phyloP scores from a whole-genome alignment of 495 filamentous ascomycete species.

The Zalerion maritima region DNA sequence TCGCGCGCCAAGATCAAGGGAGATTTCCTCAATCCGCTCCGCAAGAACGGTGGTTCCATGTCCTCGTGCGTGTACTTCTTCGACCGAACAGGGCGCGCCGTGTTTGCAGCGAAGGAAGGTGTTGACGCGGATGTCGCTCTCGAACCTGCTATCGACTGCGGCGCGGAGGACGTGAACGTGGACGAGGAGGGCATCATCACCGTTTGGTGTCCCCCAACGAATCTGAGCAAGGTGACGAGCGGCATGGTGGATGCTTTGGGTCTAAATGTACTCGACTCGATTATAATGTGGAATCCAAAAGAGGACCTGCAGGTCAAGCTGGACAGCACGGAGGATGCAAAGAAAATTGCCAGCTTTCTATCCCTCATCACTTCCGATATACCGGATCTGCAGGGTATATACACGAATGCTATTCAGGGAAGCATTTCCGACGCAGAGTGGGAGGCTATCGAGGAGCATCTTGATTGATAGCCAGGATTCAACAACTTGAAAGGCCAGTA shows the following conservation, averaged over 20 bases:
- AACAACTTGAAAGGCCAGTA: neutral
- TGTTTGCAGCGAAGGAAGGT: no score
- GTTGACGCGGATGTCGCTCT: conserved; percentile 64
- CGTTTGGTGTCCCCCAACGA: conserved; percentile 58
- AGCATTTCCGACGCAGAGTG: conserved; percentile 29
- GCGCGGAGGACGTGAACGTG: conserved; percentile 63
- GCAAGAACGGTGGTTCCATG: conserved; percentile 57
- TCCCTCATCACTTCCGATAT: conserved; percentile 36
- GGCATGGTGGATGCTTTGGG: conserved; percentile 39
- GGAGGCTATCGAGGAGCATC: conserved; percentile 32
- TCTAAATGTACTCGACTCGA: conserved; percentile 50
- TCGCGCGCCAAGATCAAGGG: no score
- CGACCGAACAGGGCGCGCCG: conserved; percentile 54
- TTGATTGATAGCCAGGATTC: conserved; percentile 16
- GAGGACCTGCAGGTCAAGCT: conserved; percentile 55
- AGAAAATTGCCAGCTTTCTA: conserved; percentile 40
- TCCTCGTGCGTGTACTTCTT: conserved; percentile 76
- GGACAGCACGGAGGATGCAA: conserved; percentile 31
- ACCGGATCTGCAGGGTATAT: conserved; percentile 55
- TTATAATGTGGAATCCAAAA: conserved; percentile 79
- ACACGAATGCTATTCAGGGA: conserved; percentile 41
- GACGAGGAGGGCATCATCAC: conserved; percentile 56
- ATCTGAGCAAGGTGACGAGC: conserved; percentile 50
- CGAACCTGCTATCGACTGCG: conserved; percentile 74
- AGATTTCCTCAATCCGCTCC: conserved; percentile 42